Conservation (phyloP, 805 yeast genomes). For the Saturnispora dispora region DNA sequence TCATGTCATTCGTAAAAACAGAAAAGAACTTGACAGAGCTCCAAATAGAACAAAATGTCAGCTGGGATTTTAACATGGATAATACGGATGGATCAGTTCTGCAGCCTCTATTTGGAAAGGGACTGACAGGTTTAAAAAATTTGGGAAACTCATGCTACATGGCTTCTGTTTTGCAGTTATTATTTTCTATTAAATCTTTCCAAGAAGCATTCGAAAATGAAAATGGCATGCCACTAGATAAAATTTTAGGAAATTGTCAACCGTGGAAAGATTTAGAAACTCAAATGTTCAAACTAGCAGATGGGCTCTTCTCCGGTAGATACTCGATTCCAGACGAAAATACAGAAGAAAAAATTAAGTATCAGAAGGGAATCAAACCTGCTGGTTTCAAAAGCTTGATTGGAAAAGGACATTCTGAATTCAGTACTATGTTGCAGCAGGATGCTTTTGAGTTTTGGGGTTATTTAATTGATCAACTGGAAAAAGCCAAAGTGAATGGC, state of each 20-base stretch:
- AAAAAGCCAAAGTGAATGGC: slow-evolving; percentile 31
- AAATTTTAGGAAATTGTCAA: slow-evolving; percentile 28
- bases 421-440: slow-evolving; percentile 81
- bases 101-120: slow-evolving; percentile 62
- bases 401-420: slow-evolving; percentile 75
- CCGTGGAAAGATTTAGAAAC: slow-evolving; percentile 62
- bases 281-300: slow-evolving; percentile 70
- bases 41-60: slow-evolving; percentile 85
- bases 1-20: slow-evolving; percentile 48
- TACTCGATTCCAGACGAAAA: slow-evolving; percentile 52
- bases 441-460: slow-evolving; percentile 88
- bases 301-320: slow-evolving; percentile 68
- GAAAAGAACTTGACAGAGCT: slow-evolving; percentile 85
- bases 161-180: slow-evolving; percentile 68
- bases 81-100: slow-evolving; percentile 59
- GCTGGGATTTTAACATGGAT: slow-evolving; percentile 86
- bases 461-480: slow-evolving; percentile 56
- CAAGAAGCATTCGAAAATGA: slow-evolving; percentile 31
- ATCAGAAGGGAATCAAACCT: slow-evolving; percentile 74
- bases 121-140: slow-evolving; percentile 77
- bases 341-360: slow-evolving; percentile 35
- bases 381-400: slow-evolving; percentile 63
- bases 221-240: slow-evolving; percentile 29
- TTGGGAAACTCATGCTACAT: slow-evolving; percentile 91
- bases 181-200: slow-evolving; percentile 40